Conservation (phyloP, 2,329 filamentous ascomycete genomes). For the Clonostachys sp. region DNA sequence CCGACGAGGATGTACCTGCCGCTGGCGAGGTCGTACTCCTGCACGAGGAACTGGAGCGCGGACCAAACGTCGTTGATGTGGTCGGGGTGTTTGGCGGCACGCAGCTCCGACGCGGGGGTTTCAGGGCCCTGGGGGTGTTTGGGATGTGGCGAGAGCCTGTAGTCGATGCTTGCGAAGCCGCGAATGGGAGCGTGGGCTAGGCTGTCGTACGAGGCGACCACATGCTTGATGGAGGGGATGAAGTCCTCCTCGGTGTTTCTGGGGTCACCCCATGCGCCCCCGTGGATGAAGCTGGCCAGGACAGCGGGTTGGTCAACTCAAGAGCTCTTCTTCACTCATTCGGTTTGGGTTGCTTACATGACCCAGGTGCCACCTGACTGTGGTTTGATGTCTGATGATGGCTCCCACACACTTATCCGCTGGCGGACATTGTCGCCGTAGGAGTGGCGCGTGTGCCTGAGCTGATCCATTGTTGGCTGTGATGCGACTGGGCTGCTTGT, state of each 20-base stretch:
- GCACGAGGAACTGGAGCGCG: conserved; percentile 43
- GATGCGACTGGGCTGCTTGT: too few relatives aligned
- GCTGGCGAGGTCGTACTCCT: conserved; percentile 35
- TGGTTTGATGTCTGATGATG: neutral
- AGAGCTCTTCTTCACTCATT: neutral
- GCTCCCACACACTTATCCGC: conserved; percentile 36
- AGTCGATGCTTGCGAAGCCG: conserved; percentile 61
- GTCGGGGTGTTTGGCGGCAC: conserved; percentile 50
- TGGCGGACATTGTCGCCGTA: conserved; percentile 36
- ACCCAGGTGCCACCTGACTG: conserved; percentile 22
- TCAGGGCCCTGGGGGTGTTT: conserved; percentile 29
- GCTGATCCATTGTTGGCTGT: neutral
- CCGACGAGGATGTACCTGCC: conserved; percentile 52
- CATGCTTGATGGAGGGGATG: conserved; percentile 32
- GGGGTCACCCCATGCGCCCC: conserved; percentile 61
- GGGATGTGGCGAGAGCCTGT: conserved; percentile 52
- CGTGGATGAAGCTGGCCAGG: conserved; percentile 47
- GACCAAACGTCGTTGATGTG: conserved; percentile 54
- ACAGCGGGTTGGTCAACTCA: neutral
- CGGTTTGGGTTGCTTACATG: conserved; percentile 18
- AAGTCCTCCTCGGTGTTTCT: conserved; percentile 39
- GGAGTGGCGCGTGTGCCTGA: conserved; percentile 25
- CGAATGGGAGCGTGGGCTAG: conserved; percentile 33
- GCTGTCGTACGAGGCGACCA: conserved; percentile 22
- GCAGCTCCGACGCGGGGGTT: conserved; percentile 18